These are phyloP conservation scores for Cercis canadensis DNA, from an alignment of 306 rosid genomes.

Conservation along the genomic window DNA sequence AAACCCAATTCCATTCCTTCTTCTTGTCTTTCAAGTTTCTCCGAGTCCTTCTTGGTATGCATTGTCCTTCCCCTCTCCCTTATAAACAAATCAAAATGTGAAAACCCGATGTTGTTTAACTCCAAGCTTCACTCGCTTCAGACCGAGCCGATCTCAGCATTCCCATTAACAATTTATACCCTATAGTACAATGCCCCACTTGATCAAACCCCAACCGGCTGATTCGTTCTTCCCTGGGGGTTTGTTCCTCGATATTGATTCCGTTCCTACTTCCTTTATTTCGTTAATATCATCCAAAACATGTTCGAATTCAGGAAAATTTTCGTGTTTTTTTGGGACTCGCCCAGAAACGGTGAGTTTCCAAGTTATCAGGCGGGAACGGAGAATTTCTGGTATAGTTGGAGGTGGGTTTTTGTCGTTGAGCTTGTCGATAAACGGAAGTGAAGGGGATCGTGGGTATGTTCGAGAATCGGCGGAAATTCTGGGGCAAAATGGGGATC, in stretches of 20 bases:
- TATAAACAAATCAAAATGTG: background rate
- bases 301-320: slow-evolving; percentile 30
- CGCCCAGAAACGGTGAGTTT: slow-evolving; percentile 34
- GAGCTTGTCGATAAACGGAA: slow-evolving; percentile 70
- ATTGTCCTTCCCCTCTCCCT: background rate
- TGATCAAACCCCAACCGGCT: slow-evolving; percentile 48
- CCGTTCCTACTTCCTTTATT: slow-evolving; percentile 58
- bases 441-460: slow-evolving; percentile 51
- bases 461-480: slow-evolving; percentile 51
- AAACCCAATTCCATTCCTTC: slow-evolving; percentile 42
- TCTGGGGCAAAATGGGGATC: slow-evolving; percentile 51
- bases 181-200: slow-evolving; percentile 48
- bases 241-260: slow-evolving; percentile 63
- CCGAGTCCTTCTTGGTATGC: too few species aligned
- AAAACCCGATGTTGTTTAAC: slow-evolving; percentile 30
- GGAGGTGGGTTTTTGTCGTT: slow-evolving; percentile 61
- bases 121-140: background rate
- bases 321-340: slow-evolving; percentile 38
- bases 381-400: slow-evolving; percentile 7
- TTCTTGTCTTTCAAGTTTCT: slow-evolving; percentile 40
- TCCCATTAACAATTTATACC: background rate
- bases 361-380: slow-evolving; percentile 30
- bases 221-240: slow-evolving; percentile 66
- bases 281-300: slow-evolving; percentile 41
- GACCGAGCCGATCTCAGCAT: slow-evolving; percentile 25